These are phyloP conservation scores for Ascochyta koolunga DNA, from an alignment of 2,329 filamentous ascomycete species.

Conservation along the genomic window DNA sequence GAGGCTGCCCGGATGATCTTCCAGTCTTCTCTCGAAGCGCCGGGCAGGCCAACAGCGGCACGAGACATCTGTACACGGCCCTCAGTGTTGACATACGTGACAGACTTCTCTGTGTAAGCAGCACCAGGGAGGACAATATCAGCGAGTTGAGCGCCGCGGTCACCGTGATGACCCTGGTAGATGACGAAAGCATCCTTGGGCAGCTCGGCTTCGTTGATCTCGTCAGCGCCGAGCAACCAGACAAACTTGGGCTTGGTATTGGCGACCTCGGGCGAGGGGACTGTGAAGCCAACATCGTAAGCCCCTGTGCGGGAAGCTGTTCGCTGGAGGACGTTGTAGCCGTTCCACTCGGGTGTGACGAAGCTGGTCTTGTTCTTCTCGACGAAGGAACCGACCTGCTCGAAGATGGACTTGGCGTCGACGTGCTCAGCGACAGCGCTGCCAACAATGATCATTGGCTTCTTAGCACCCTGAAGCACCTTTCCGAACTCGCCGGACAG, in stretches of 20 bases:
- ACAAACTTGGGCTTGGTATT: slow-evolving; percentile 90
- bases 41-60: slow-evolving; percentile 84
- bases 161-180: slow-evolving; percentile 98
- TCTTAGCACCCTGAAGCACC: slow-evolving; percentile 85
- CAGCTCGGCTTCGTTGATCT: slow-evolving; percentile 82
- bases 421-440: slow-evolving; percentile 89
- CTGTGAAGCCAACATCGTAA: slow-evolving; percentile 93
- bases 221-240: slow-evolving; percentile 95
- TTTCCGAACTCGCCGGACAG: slow-evolving; percentile 89
- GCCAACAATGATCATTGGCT: slow-evolving; percentile 95
- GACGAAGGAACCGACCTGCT: slow-evolving; percentile 86
- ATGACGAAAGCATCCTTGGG: slow-evolving; percentile 96
- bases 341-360: slow-evolving; percentile 89
- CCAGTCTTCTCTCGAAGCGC: slow-evolving; percentile 94
- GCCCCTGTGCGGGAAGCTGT: slow-evolving; percentile 91
- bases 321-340: slow-evolving; percentile 95
- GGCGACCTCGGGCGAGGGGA: slow-evolving; percentile 80
- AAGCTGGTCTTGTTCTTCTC: slow-evolving; percentile 93
- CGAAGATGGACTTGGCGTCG: slow-evolving; percentile 92
- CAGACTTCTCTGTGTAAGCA: slow-evolving; percentile 95
- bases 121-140: slow-evolving; percentile 93
- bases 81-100: slow-evolving; percentile 97
- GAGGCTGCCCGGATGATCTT: slow-evolving; percentile 95
- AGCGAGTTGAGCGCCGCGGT: slow-evolving; percentile 88
- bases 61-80: slow-evolving; percentile 94